Base-by-base conservation (phyloP, 2,329 filamentous ascomycete genomes). In the Trichoderma asperellum region DNA sequence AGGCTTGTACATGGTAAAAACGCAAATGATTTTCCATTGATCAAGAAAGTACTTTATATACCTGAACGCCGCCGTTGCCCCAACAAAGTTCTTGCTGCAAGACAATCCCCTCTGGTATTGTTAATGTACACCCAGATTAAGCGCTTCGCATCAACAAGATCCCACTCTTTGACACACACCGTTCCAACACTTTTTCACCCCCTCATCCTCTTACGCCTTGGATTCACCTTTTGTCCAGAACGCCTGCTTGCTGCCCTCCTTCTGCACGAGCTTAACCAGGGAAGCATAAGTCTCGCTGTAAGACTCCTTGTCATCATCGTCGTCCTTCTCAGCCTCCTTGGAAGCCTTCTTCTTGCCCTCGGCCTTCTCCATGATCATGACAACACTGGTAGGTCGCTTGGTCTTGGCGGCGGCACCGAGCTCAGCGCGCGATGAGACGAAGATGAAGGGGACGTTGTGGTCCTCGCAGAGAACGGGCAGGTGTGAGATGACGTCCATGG, bases 401-500 rank as follows among this genome's bases (percentile, higher is more conserved):
- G 96, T 99, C 81, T 91, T 92, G 71, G 94, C 94, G 4, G 96
- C 95, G 74, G 93, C 92, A 77, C 96, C 96, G 69, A 99, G 89
- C 84, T 98, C 95, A 71, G 94, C 95, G 75, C 96, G 91, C 77
- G 92, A 96, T 71, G 91, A 89, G 76, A 99, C 92, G 81, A 96
- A 99, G 81, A 99, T 89, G 84, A 98, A 99, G 40, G 96, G 96
- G 71, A 97, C 93, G 82, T 92, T 93, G 87, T 97, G 94, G 83
- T 98, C 95, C 84, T 99, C 96, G 87, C 96, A 98, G 70, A 98
- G 91, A 69, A 99, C 92, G 76, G 96, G 96, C 74, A 99, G 92
- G 84, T 99, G 96, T 71, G 93, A 96, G 84, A 99, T 97, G 80
- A 99, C 96, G 82, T 99, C 96, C 90, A 96, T 95, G 73, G 96